phyloP scores from a whole-genome alignment of 345 rosid species.

The Mallotus nudiflorus region DNA sequence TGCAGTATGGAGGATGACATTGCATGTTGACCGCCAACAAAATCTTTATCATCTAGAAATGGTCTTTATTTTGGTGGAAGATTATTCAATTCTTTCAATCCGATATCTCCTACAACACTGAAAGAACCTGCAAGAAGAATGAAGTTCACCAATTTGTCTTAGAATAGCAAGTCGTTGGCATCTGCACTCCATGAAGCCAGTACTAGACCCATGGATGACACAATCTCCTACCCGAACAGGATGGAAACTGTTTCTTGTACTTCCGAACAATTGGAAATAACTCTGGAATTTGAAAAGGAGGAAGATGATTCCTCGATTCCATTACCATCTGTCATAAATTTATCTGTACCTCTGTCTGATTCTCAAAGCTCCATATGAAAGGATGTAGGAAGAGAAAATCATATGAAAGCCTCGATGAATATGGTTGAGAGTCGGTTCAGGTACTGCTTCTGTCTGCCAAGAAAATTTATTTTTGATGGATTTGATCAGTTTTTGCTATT shows the following conservation, averaged over 20 bases:
- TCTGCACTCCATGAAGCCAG: conserved; percentile 71
- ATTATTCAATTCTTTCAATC: conserved; percentile 43
- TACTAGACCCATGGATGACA: conserved; percentile 36
- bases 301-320: conserved; percentile 39
- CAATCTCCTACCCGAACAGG: conserved; percentile 35
- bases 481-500: neutral
- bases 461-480: neutral
- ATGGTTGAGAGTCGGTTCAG: conserved; percentile 79
- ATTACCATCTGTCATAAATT: conserved; percentile 54
- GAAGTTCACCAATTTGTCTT: conserved; percentile 50
- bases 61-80: conserved; percentile 52
- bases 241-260: conserved; percentile 43
- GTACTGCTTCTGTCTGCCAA: conserved; percentile 36
- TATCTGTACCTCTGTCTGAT: conserved; percentile 56
- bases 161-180: conserved; percentile 54
- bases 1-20: conserved; percentile 66
- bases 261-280: conserved; percentile 56
- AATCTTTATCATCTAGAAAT: conserved; percentile 40
- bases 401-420: conserved; percentile 44
- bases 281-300: conserved; percentile 64
- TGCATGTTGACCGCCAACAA: conserved; percentile 29
- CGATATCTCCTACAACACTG: conserved; percentile 30
- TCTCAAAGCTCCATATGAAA: conserved; percentile 30
- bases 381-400: conserved; percentile 34
- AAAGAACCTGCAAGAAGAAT: conserved; percentile 49